Conservation (phyloP, 805 yeast genomes). For the Alloascoidea africana region DNA sequence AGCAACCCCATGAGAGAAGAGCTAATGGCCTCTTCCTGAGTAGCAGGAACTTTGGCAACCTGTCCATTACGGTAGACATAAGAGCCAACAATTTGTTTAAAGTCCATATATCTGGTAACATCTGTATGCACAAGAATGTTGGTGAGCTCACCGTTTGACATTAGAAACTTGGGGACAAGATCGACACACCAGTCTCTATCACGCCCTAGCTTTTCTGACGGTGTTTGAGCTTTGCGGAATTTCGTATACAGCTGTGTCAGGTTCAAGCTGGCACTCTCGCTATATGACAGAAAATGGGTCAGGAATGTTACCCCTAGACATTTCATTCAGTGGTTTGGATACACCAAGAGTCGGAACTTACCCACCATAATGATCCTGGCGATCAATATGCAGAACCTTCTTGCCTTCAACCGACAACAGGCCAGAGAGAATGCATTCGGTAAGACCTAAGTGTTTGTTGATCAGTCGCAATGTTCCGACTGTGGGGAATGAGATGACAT, state of each 20-base stretch:
- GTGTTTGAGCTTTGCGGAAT: conserved; percentile 68
- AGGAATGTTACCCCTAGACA: no score
- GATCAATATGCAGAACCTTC: conserved; percentile 91
- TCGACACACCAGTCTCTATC: conserved; percentile 98
- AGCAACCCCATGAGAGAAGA: conserved; percentile 92
- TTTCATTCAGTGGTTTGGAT: no score
- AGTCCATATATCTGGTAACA: conserved; percentile 90
- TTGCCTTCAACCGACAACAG: conserved; percentile 94
- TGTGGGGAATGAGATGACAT: no score
- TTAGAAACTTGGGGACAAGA: conserved; percentile 87
- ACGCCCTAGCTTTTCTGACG: conserved; percentile 66
- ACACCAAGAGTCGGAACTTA: no score
- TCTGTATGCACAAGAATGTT: conserved; percentile 91
- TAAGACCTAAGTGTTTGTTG: no score
- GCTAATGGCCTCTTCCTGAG: conserved; percentile 77
- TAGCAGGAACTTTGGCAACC: conserved; percentile 91
- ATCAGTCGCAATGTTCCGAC: no score
- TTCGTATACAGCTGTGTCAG: conserved; percentile 58
- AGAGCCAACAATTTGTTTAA: conserved; percentile 92
- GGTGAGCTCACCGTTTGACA: conserved; percentile 96
- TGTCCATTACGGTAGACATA: conserved; percentile 84
- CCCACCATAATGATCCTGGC: conserved; percentile 93
- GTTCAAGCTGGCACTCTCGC: conserved; percentile 73
- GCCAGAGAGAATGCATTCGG: conserved; percentile 93
- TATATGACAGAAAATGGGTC: background rate